phyloP scores from a whole-genome alignment of 495 filamentous ascomycete species.

The Staphylotrichum tortipilum region DNA sequence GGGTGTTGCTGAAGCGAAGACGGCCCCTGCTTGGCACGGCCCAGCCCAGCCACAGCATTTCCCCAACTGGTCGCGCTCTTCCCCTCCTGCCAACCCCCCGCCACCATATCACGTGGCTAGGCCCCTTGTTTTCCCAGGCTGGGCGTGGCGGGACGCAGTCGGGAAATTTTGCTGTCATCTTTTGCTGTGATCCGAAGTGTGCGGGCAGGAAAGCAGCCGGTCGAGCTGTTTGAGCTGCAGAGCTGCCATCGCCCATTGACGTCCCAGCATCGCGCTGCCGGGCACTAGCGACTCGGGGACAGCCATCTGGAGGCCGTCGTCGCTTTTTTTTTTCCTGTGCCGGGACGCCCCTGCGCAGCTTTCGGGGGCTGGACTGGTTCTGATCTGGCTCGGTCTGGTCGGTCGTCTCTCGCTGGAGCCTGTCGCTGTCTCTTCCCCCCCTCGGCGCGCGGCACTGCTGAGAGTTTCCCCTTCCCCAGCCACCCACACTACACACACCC shows the following conservation, averaged over 20 bases:
- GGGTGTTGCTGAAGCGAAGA: no score
- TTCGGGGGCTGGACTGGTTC: no score
- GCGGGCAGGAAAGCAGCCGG: constrained; percentile 19
- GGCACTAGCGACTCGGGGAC: constrained; percentile 4
- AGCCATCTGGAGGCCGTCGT: constrained; percentile 1
- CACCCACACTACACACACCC: no score
- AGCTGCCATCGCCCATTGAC: constrained; percentile 27
- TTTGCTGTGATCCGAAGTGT: no score
- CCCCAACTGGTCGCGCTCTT: neutral
- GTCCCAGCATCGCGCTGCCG: constrained; percentile 16
- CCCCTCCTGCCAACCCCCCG: neutral
- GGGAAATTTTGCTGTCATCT: constrained; percentile 23
- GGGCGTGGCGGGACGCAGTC: constrained; percentile 16
- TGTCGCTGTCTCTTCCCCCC: no score
- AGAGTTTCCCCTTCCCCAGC: no score
- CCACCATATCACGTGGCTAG: constrained; percentile 23
- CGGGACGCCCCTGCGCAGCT: neutral
- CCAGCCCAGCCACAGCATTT: constrained; percentile 14
- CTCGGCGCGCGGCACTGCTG: no score
- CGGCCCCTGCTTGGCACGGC: neutral
- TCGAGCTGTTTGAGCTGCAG: neutral
- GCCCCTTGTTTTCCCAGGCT: constrained; percentile 5
- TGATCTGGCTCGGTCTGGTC: neutral
- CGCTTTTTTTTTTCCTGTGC: constrained; percentile 9
- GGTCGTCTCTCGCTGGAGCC: neutral